A percentile compares a stretch with the other conserved stretches of the same genome.
These are phyloP conservation scores for Phaffia australis DNA, from an alignment of 768 basidiomycete species.

Conservation along the genomic window DNA sequence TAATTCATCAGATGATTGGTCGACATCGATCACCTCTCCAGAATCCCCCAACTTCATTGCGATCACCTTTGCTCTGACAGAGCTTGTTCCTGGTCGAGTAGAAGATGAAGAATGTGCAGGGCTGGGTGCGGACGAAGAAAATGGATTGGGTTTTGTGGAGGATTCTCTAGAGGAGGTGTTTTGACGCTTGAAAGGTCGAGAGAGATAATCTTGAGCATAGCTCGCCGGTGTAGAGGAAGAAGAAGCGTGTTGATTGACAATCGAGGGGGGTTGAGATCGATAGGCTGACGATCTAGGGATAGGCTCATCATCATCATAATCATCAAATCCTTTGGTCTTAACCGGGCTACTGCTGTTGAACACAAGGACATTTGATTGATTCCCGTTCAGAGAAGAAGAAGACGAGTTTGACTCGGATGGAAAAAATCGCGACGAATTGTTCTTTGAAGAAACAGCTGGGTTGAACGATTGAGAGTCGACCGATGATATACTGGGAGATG, in stretches of 20 bases:
- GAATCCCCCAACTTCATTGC: too few relatives aligned
- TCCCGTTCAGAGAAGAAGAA: background rate
- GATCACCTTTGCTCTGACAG: too few relatives aligned
- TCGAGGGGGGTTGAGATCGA: background rate
- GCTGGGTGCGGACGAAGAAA: background rate
- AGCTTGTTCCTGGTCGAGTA: too few relatives aligned
- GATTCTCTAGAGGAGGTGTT: background rate
- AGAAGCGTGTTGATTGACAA: background rate
- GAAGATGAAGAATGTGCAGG: background rate
- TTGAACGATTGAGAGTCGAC: background rate
- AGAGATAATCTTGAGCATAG: background rate
- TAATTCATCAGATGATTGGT: too few relatives aligned
- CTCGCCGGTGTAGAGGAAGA: conserved; percentile 8
- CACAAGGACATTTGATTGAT: conserved; percentile 13
- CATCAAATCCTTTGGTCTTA: conserved; percentile 3
- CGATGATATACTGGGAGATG: background rate
- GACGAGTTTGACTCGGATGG: background rate
- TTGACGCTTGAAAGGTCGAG: conserved; percentile 1
- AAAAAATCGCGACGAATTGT: background rate
- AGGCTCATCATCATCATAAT: conserved; percentile 17
- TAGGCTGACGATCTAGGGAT: background rate
- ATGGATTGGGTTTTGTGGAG: background rate
- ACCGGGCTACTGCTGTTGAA: conserved; percentile 8
- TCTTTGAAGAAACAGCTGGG: background rate
- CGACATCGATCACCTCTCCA: too few relatives aligned